Evolutionary conservation across 129 eudicot species (phyloP).

Genomic region (Silybum marianum): DNA sequence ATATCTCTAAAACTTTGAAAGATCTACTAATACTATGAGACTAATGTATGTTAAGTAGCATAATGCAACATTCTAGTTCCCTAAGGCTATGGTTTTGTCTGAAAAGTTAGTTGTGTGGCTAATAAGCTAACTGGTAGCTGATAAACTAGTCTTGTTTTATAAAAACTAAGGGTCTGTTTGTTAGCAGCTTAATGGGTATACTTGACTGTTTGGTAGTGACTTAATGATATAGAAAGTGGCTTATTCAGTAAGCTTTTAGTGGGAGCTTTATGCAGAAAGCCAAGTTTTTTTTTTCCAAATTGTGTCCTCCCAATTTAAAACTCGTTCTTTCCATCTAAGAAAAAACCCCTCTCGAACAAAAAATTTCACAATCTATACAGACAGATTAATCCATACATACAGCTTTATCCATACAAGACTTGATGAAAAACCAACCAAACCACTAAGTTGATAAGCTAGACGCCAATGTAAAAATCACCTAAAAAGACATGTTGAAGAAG

Average conservation of each 20-base stretch:
- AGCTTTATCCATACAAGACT: too few relatives aligned
- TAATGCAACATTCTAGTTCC: not conserved
- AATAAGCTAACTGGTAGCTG: not conserved
- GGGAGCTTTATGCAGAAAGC: not conserved
- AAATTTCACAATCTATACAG: too few relatives aligned
- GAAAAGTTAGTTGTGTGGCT: not conserved
- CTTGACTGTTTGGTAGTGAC: not conserved
- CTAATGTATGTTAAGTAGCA: not conserved
- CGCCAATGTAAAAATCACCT: too few relatives aligned
- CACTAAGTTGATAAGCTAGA: too few relatives aligned
- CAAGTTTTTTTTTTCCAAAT: not conserved
- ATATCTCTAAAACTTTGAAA: not conserved
- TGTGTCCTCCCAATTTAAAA: too few relatives aligned
- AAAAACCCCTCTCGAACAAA: too few relatives aligned
- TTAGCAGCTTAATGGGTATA: not conserved
- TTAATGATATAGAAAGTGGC: too few relatives aligned
- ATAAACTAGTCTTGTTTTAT: too few relatives aligned
- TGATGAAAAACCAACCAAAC: too few relatives aligned
- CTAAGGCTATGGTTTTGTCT: not conserved
- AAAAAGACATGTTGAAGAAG: not conserved
- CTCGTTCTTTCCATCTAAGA: not conserved
- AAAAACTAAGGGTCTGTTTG: not conserved
- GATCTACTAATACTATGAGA: not conserved
- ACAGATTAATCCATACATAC: too few relatives aligned
- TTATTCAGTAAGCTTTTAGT: not conserved